Base-by-base conservation (phyloP, 2,329 filamentous ascomycete species). In the Reticulascus tulasneorum region DNA sequence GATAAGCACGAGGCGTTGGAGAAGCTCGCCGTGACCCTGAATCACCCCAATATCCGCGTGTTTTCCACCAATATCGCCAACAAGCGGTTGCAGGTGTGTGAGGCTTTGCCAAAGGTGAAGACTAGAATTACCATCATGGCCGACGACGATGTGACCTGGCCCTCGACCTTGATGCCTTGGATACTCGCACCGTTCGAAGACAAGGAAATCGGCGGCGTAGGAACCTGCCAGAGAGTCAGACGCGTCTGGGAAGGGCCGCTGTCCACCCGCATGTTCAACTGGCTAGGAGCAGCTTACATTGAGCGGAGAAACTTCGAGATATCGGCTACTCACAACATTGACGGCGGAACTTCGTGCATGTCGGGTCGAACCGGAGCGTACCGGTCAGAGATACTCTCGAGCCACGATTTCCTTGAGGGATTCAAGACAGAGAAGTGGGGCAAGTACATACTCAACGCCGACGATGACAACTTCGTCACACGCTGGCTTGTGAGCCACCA, bases 381-480 rank as follows among this genome's bases (percentile, higher is more conserved):
- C 65, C 84, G 88, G 30, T 88, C 87, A 9, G 79, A 85, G 55
- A 96, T 97, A 46, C 71, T 97, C 18, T 82, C 87, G 51, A 87
- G 90, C 57, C 79, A 84, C 41, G 80, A 84, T 34, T 97, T 97
- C 62, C 81, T 89, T 26, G 77, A 90, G 47, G 86, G 83, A 29
- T 96, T 97, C 69, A 90, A 86, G 48, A 88, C 90, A 37, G 91
- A 97, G 66, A 84, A 84, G 50, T 95, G 87, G 87, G 77, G 84
- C 31, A 81, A 84, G 52, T 94, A 84, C 64, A 90, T 90, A 54
- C 75, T 97, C 43, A 96, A 96, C 56, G 89, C 91, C 18, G 91
- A 97, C 62, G 91, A 97, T 60, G 91, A 97, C 71, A 97, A 97
- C 66, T 97, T 96, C 66, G 87, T 97, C 51, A 96, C 91, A 7